A percentile compares a stretch with the other conserved stretches of the same genome.
Evolutionary conservation across 148 eudicot species (phyloP).

Genomic region (Vaccinium macrocarpon): DNA sequence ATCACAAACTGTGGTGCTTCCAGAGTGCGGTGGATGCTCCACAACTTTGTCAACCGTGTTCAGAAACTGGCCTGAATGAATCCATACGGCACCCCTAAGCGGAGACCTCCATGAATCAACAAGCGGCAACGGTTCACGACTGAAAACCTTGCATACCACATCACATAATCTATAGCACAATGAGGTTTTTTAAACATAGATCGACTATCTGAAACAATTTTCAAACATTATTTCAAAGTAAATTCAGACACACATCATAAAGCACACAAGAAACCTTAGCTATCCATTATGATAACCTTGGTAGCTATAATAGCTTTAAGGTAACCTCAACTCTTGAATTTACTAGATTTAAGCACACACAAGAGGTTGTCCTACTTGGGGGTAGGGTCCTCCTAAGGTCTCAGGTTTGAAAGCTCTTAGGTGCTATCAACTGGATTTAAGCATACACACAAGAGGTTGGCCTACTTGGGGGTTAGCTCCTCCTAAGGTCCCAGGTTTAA

Average conservation of each 20-base stretch:
- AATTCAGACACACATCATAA: not conserved
- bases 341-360: not conserved
- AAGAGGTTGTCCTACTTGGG: too few relatives aligned
- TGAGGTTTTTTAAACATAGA: constrained; percentile 24
- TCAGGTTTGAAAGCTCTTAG: too few relatives aligned
- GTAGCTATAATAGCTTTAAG: not conserved
- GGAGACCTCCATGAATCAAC: constrained; percentile 20
- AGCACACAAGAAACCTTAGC: not conserved
- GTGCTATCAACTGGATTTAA: not conserved
- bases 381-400: too few relatives aligned
- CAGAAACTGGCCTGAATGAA: constrained; percentile 46
- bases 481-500: too few relatives aligned
- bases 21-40: constrained; percentile 33
- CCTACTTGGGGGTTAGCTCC: too few relatives aligned
- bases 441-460: too few relatives aligned
- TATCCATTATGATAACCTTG: not conserved
- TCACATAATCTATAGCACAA: constrained; percentile 48
- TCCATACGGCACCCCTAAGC: constrained; percentile 26
- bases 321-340: not conserved
- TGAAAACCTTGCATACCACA: constrained; percentile 54
- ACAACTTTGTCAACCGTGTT: constrained; percentile 32
- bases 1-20: constrained; percentile 20
- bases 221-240: not conserved
- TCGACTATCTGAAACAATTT: not conserved
- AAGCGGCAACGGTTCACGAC: constrained; percentile 19